Conservation (phyloP, 1,284 basidiomycete genomes). For the Mycosarcoma maydis region DNA sequence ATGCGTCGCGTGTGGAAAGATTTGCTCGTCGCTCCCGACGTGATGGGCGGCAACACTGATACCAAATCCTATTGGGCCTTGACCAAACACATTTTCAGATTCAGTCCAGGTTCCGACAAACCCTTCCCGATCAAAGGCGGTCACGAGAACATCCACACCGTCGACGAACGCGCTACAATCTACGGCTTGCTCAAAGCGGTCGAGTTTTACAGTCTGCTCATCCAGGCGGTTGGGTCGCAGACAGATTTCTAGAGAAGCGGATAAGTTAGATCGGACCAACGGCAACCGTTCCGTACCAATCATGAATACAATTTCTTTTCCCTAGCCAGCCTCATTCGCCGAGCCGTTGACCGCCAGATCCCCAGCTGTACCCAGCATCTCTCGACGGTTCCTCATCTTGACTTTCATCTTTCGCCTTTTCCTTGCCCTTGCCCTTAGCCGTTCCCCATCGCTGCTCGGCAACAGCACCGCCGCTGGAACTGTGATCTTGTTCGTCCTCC, state of each 20-base stretch:
- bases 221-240: conserved; percentile 66
- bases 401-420: conserved; percentile 24
- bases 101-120: conserved; percentile 63
- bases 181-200: conserved; percentile 69
- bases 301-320: too few species aligned
- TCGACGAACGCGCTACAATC: conserved; percentile 71
- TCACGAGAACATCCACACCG: conserved; percentile 72
- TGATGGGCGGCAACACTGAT: conserved; percentile 72
- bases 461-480: conserved; percentile 47
- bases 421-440: conserved; percentile 26
- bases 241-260: conserved; percentile 1
- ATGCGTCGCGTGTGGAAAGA: conserved; percentile 68
- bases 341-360: conserved; percentile 12
- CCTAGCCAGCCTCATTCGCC: conserved; percentile 27
- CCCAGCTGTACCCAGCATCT: conserved; percentile 18
- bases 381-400: conserved; percentile 18
- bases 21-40: conserved; percentile 70
- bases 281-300: too few species aligned
- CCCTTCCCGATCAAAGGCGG: conserved; percentile 39
- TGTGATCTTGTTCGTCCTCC: conserved; percentile 47
- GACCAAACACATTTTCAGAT: conserved; percentile 72
- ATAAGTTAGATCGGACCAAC: too few species aligned
- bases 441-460: conserved; percentile 39
- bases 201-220: conserved; percentile 70
- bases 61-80: conserved; percentile 72